Evolutionary conservation across 2,329 filamentous ascomycete species (phyloP).

Genomic region (Calycina herbarum): DNA sequence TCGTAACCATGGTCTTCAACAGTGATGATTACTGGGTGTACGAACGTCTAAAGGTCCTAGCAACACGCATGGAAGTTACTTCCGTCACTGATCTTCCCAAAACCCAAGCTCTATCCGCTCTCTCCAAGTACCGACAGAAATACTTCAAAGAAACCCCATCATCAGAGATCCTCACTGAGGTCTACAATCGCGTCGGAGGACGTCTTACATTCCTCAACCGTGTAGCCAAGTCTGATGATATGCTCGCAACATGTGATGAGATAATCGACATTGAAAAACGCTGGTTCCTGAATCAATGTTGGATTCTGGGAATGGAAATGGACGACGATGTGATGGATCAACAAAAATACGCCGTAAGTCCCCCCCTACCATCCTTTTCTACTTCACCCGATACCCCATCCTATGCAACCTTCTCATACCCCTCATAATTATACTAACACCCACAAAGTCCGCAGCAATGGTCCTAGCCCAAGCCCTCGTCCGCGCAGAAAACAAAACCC

Average conservation of each 20-base stretch:
- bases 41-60: conserved; percentile 87
- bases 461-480: conserved; percentile 88
- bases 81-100: conserved; percentile 83
- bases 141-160: conserved; percentile 68
- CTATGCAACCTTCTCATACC: not conserved
- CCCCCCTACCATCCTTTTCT: not conserved
- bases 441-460: conserved; percentile 77
- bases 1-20: conserved; percentile 93
- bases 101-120: conserved; percentile 70
- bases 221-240: conserved; percentile 82
- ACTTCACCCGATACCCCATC: not conserved
- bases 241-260: conserved; percentile 73
- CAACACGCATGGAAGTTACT: conserved; percentile 92
- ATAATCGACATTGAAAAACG: conserved; percentile 72
- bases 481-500: conserved; percentile 62
- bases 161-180: conserved; percentile 61
- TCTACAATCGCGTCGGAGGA: conserved; percentile 86
- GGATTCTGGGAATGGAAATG: conserved; percentile 74
- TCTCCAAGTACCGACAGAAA: conserved; percentile 76
- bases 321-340: conserved; percentile 99
- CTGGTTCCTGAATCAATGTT: conserved; percentile 79
- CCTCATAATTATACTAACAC: not conserved
- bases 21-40: conserved; percentile 99
- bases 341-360: conserved; percentile 85
- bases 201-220: conserved; percentile 84